Evolutionary conservation across 208 protist species (phyloP).

Genomic region (Acanthamoeba royreba): DNA sequence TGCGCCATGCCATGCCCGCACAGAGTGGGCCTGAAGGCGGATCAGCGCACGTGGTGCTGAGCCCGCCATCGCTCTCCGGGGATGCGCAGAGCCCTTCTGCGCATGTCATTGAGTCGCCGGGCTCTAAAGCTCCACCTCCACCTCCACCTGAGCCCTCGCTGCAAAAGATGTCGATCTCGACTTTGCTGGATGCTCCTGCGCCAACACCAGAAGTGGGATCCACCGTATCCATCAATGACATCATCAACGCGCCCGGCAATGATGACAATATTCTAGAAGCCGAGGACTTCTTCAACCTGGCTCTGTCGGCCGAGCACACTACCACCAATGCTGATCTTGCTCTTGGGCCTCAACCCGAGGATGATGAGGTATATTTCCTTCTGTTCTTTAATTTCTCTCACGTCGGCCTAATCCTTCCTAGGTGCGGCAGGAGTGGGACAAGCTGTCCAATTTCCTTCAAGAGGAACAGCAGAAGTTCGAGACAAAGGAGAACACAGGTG

Average conservation of each 20-base stretch:
- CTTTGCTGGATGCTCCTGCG: background rate
- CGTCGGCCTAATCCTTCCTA: background rate
- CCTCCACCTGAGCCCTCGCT: background rate
- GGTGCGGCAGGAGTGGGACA: background rate
- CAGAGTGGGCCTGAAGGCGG: background rate
- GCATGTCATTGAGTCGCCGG: background rate
- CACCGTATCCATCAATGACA: background rate
- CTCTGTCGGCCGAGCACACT: background rate
- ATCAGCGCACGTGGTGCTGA: background rate
- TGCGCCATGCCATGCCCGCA: background rate
- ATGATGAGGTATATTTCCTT: background rate
- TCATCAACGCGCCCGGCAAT: constrained; percentile 8
- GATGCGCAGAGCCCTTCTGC: background rate
- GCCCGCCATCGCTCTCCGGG: too few relatives aligned
- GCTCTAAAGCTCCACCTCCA: background rate
- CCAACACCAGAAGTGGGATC: background rate
- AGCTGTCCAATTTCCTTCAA: background rate
- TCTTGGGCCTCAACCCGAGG: background rate
- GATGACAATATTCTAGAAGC: background rate
- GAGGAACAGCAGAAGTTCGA: background rate
- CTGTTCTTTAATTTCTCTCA: too few relatives aligned
- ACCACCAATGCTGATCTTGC: background rate
- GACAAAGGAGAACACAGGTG: background rate
- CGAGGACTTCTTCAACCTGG: background rate
- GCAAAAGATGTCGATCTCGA: constrained; percentile 9